Base-by-base conservation (phyloP, 1,284 basidiomycete species). In the Tilletia indica region DNA sequence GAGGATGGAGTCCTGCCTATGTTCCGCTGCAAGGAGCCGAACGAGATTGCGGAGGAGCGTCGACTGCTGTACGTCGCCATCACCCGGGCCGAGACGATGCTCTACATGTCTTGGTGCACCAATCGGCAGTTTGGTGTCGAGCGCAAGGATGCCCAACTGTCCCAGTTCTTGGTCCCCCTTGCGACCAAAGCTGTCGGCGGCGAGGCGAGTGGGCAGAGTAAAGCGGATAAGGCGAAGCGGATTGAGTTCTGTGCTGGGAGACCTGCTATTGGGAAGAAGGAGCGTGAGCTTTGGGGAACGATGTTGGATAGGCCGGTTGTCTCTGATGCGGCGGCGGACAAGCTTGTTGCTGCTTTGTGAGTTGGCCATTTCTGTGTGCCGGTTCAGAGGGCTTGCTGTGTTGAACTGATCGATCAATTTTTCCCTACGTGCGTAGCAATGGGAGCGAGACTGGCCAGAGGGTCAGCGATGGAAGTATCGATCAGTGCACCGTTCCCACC, bases 1-100 rank as follows among this genome's bases (percentile, higher is more conserved):
- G 93, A 94, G 80, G 85, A 89, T 63, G 91, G 91, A 0, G 91
- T 89, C 0, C 93, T 91, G 77, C 94, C 93, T 0, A 92, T 92
- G 68, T 89, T 90, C 80, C 89, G 91, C 8, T 88, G 90, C 42
- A 81, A 78, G 0, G 85, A 85, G 72, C 77, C 84, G 36, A 90
- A 93, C 21, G 90, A 94, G 82, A 84, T 89, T 1, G 90, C 90
- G 31, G 94, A 96, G 86, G 93, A 96, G 85, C 87, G 91, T 68
- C 90, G 93, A 9, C 85, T 96, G 70, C 88, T 95, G 25, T 97
- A 94, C 80, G 93, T 96, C 4, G 93, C 93, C 0, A 94, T 93
- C 86, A 97, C 93, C 0, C 89, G 93, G 11, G 93, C 93, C 0
- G 91, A 95, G 81, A 87, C 87, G 2, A 86, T 93, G 19, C 86